Conservation (phyloP, 306 rosid species). For the Mucuna pruriens region DNA sequence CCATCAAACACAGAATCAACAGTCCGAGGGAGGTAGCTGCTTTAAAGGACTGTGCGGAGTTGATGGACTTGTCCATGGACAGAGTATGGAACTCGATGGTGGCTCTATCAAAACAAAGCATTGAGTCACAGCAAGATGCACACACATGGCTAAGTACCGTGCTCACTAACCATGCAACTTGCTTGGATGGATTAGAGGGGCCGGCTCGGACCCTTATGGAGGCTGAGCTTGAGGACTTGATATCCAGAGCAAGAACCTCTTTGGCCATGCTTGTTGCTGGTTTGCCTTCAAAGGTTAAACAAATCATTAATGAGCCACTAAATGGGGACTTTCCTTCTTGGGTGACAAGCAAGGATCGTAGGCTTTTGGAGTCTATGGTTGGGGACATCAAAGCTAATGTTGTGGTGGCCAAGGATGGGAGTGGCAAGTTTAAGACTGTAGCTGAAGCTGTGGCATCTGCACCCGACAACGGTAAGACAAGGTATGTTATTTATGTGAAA, state of each 20-base stretch:
- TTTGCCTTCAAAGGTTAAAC: conserved; percentile 13
- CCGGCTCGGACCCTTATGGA: conserved; percentile 34
- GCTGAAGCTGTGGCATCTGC: conserved; percentile 65
- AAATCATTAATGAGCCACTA: conserved; percentile 8
- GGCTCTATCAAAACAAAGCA: conserved; percentile 39
- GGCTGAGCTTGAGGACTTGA: conserved; percentile 48
- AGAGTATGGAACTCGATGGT: conserved; percentile 54
- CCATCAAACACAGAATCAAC: conserved; percentile 41
- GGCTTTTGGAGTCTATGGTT: conserved; percentile 41
- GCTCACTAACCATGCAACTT: conserved; percentile 75
- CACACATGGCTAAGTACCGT: conserved; percentile 76
- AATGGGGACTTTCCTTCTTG: conserved; percentile 50
- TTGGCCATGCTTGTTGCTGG: conserved; percentile 54
- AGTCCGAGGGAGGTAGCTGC: conserved; percentile 46
- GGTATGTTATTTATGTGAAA: conserved; percentile 71
- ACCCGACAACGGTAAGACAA: conserved; percentile 53
- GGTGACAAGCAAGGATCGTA: conserved; percentile 56
- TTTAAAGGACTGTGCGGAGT: conserved; percentile 56
- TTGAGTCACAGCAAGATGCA: conserved; percentile 46
- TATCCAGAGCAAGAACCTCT: conserved; percentile 53
- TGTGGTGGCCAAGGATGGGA: conserved; percentile 80
- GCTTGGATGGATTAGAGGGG: conserved; percentile 66
- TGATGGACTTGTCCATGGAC: conserved; percentile 55
- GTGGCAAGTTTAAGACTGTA: conserved; percentile 66
- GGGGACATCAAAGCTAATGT: conserved; percentile 52